Conservation (phyloP, 129 eudicot genomes). For the Lactuca saligna region DNA sequence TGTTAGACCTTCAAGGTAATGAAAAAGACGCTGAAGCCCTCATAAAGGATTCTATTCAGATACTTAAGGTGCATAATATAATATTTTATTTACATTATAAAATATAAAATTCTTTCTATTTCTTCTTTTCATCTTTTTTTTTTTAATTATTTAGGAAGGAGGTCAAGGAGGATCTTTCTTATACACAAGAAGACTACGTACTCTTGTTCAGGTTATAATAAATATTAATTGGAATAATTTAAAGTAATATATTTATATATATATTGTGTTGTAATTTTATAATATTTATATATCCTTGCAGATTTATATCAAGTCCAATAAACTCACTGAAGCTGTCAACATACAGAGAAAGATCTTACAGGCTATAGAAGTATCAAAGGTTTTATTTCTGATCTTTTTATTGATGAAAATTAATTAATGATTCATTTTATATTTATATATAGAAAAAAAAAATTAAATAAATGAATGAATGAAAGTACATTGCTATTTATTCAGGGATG, state of each 20-base stretch:
- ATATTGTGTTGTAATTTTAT: too few relatives aligned
- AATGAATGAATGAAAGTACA: too few relatives aligned
- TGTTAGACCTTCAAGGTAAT: slow-evolving; percentile 71
- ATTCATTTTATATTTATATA: neutral
- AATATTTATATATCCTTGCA: slow-evolving; percentile 20
- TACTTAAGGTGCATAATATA: slow-evolving; percentile 89
- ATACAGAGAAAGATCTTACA: slow-evolving; percentile 76
- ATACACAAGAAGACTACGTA: slow-evolving; percentile 68
- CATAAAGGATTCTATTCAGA: slow-evolving; percentile 60
- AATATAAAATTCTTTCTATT: neutral
- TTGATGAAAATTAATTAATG: neutral
- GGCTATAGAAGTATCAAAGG: slow-evolving; percentile 80
- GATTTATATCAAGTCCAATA: slow-evolving; percentile 64
- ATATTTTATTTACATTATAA: slow-evolving; percentile 27
- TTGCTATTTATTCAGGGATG: slow-evolving; percentile 56
- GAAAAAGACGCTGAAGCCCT: slow-evolving; percentile 66
- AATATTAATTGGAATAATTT: too few relatives aligned
- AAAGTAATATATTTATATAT: too few relatives aligned
- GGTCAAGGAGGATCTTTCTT: slow-evolving; percentile 79
- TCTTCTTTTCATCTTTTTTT: slow-evolving; percentile 3
- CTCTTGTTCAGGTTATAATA: slow-evolving; percentile 74
- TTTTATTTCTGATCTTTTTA: slow-evolving; percentile 21
- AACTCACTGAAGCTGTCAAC: slow-evolving; percentile 53
- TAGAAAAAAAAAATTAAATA: too few relatives aligned
- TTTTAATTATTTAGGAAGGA: slow-evolving; percentile 52